These are phyloP conservation scores for Pichia rugopelliculosa DNA, from an alignment of 805 yeast genomes.

Conservation along the genomic window DNA sequence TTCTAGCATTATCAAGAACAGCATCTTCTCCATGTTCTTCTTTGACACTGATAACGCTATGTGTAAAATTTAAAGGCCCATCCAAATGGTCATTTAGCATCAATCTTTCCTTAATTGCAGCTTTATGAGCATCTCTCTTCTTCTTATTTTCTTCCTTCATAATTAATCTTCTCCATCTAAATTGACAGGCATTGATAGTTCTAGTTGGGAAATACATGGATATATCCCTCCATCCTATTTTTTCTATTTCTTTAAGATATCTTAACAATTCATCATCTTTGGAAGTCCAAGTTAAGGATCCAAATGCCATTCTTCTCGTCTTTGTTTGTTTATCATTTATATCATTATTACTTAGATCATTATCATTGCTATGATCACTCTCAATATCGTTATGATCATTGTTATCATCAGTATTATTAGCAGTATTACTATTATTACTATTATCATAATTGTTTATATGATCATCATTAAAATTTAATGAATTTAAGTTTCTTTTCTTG, in stretches of 20 bases:
- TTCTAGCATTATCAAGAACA: background rate
- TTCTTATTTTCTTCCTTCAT: conserved; percentile 2
- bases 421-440: background rate
- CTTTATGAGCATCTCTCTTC: conserved; percentile 1
- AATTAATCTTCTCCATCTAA: conserved; percentile 72
- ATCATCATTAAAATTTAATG: background rate
- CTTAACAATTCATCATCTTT: conserved; percentile 65
- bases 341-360: background rate
- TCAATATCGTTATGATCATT: background rate
- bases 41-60: no score
- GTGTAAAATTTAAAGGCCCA: no score
- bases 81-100: background rate
- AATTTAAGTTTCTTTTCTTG: background rate
- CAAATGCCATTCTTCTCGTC: conserved; percentile 7
- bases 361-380: background rate
- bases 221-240: conserved; percentile 86
- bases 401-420: background rate
- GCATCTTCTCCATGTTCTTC: background rate
- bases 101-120: background rate
- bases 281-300: conserved; percentile 61
- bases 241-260: conserved; percentile 71
- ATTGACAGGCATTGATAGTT: conserved; percentile 86
- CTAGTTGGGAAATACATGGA: conserved; percentile 69
- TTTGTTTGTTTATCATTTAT: no score
- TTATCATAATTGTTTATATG: background rate